Base-by-base conservation (phyloP, 257 asterid genomes). In the Plantago elongata region DNA sequence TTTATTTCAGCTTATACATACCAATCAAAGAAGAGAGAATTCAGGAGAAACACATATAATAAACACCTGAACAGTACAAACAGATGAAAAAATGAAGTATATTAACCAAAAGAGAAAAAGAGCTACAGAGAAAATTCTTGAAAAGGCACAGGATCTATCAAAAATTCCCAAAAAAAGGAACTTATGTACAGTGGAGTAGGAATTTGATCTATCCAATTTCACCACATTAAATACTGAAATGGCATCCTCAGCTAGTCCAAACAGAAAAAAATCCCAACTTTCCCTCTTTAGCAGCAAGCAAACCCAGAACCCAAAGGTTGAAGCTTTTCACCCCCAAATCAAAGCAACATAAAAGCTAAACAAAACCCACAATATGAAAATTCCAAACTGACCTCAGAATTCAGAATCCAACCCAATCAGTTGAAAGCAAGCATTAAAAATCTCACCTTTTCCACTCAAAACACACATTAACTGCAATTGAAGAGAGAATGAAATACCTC, bases 401-500 rank as follows among this genome's bases (percentile, higher is more conserved):
- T 45, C 15, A 11, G 58, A 59, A 45, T 38, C 50, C 22, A 43
- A 49, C 55, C 22, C 62, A 65, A 42, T 5, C 40, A 10, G 18
- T 16, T 15, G 9, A 61, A 61, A 62, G 51, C 30, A 14, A 0
- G 51, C 45, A 56, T 12, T 17, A 14, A 58, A 14, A 40, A 50
- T 29, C 29, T 43, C 9, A 49, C 29, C 52, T 54, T 60, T 22
- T 38, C 49, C 27, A 22, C 2, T 22, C 27, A 34, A 5, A 34
- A 34, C 9, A 38, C 42, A 18, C 59, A 48, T 58, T 18, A 37
- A 57, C 29, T 11, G 44, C 18, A 65, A 52, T n/a, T 51, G 7
- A 13, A 10, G 8, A 46, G 38, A 12, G 56, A 16, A 40, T 13
- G 29, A 47, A 0, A 6, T 61, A 86, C 91, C 89, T 80, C 86